A percentile compares a stretch with the other conserved stretches of the same genome.
Evolutionary conservation across 225 moss, liverwort and hornwort species (phyloP).

Genomic region (Pseudisothecium myosuroides): DNA sequence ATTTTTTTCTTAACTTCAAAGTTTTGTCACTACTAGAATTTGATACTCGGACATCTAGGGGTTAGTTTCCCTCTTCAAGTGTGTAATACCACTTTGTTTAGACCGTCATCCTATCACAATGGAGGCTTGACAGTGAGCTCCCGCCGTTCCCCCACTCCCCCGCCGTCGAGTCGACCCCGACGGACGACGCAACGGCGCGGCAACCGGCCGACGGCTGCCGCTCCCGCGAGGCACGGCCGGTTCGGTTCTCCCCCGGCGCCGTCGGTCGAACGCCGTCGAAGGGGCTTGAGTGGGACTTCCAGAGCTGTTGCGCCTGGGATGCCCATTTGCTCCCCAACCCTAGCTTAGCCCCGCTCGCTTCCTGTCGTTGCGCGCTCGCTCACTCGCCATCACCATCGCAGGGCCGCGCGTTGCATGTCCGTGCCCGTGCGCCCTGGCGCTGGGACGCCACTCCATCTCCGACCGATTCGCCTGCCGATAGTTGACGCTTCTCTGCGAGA

Average conservation of each 20-base stretch:
- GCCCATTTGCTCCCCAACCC: conserved; percentile 13
- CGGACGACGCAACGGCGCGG: not conserved
- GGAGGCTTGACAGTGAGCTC: not conserved
- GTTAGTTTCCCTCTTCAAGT: not conserved
- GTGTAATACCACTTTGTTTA: not conserved
- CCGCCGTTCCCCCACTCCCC: not conserved
- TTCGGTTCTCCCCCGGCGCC: not conserved
- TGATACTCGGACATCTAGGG: not conserved
- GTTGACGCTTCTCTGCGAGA: not conserved
- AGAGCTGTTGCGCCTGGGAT: not conserved
- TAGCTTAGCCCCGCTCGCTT: not conserved
- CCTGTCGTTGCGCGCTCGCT: not conserved
- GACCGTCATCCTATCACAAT: not conserved
- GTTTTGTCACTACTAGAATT: not conserved
- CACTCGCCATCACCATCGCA: not conserved
- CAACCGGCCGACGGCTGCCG: not conserved
- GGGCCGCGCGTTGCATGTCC: not conserved
- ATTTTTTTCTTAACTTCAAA: not conserved
- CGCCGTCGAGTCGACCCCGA: not conserved
- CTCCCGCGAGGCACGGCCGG: not conserved
- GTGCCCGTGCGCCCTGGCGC: not conserved
- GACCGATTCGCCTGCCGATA: not conserved
- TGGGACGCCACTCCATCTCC: not conserved
- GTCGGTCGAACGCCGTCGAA: conserved; percentile 4
- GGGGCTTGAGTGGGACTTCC: not conserved